Conservation (phyloP, 2,329 filamentous ascomycete species). For the Aspergillus carbonarius region DNA sequence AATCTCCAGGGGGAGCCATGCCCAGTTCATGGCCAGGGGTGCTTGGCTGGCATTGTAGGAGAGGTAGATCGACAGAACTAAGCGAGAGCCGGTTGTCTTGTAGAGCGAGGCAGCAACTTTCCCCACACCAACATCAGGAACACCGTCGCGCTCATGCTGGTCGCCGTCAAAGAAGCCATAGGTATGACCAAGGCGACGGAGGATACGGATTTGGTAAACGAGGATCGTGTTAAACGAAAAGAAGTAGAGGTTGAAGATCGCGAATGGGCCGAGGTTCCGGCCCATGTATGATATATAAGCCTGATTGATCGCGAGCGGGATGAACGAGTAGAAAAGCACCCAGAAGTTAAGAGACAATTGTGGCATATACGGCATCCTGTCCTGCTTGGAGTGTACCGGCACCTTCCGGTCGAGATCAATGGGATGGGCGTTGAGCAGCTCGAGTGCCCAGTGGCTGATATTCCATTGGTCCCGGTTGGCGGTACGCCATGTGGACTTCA, state of each 20-base stretch:
- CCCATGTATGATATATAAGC: constrained; percentile 13
- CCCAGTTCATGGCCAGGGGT: constrained; percentile 10
- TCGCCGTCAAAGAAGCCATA: constrained; percentile 19
- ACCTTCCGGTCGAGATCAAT: constrained; percentile 26
- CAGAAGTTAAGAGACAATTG: constrained; percentile 15
- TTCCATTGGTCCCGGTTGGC: constrained; percentile 26
- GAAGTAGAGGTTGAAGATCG: constrained; percentile 14
- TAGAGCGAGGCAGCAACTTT: constrained; percentile 14
- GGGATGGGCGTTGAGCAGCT: constrained; percentile 27
- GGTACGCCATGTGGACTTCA: constrained; percentile 33
- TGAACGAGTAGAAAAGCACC: constrained; percentile 11
- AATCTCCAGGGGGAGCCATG: constrained; percentile 15
- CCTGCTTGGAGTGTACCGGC: constrained; percentile 16
- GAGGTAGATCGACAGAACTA: constrained; percentile 12
- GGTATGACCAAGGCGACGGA: constrained; percentile 12
- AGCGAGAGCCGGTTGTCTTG: constrained; percentile 14
- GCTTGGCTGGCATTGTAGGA: constrained; percentile 10
- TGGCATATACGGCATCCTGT: constrained; percentile 16
- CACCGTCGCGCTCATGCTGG: constrained; percentile 18
- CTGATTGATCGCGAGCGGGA: constrained; percentile 17
- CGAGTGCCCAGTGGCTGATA: constrained; percentile 25
- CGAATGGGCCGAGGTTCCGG: constrained; percentile 5
- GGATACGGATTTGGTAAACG: constrained; percentile 12
- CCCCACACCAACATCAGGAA: constrained; percentile 16
- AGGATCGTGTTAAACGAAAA: constrained; percentile 9